Percentiles rank a stretch among this genome's conserved stretches.
phyloP scores from a whole-genome alignment of 139 green algal genomes.

The Haematococcus lacustris region DNA sequence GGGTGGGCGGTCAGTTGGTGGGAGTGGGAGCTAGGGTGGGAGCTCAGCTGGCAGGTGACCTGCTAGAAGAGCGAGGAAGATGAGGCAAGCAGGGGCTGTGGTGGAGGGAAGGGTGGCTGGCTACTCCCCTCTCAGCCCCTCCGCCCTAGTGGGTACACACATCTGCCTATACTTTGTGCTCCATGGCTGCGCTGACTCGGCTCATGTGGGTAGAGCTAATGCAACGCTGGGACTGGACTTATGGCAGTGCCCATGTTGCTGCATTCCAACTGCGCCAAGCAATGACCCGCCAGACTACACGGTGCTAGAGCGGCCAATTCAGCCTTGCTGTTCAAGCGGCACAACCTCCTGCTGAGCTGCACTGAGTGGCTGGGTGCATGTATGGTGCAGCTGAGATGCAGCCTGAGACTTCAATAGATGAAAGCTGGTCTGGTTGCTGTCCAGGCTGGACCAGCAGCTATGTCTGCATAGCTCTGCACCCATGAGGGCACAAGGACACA shows the following conservation, averaged over 20 bases:
- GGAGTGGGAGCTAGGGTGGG: not conserved
- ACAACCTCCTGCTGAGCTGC: not conserved
- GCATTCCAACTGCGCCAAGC: not conserved
- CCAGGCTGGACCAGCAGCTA: too few relatives aligned
- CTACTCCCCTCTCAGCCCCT: not conserved
- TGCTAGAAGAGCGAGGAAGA: not conserved
- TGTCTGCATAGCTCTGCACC: too few relatives aligned
- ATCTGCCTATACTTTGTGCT: not conserved
- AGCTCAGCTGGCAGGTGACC: not conserved
- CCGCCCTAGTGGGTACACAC: not conserved
- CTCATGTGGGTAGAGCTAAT: not conserved
- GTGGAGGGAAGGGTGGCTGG: not conserved
- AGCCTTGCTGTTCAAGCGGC: not conserved
- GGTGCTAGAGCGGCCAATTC: not conserved
- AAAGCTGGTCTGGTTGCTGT: too few relatives aligned
- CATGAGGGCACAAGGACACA: too few relatives aligned
- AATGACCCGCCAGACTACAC: not conserved
- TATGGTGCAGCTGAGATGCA: too few relatives aligned
- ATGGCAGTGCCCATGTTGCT: not conserved
- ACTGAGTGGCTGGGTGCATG: too few relatives aligned
- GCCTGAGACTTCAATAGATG: too few relatives aligned
- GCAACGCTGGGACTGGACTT: not conserved
- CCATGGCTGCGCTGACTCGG: not conserved
- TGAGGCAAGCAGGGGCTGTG: not conserved
- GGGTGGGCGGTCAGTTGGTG: not conserved